These are phyloP conservation scores for Myxozyma melibiosi DNA, from an alignment of 805 yeast genomes.

Conservation along the genomic window DNA sequence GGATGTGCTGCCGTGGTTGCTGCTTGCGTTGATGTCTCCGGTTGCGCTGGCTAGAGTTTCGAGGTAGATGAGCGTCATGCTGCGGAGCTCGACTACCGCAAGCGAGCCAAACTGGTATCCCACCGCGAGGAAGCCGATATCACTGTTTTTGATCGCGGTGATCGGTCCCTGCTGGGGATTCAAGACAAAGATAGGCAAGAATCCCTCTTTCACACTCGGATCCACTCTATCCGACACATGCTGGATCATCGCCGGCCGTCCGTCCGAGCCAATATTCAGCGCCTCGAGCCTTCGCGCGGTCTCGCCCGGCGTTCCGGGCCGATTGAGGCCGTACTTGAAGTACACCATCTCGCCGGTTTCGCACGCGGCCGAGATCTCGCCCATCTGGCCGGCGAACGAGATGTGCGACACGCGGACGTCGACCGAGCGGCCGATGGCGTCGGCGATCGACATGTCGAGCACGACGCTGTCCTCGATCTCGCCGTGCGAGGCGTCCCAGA, in stretches of 20 bases:
- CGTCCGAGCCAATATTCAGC: conserved; percentile 10
- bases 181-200: conserved; percentile 56
- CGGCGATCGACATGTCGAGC: conserved; percentile 59
- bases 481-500: conserved; percentile 80
- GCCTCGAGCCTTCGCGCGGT: conserved; percentile 6
- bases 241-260: conserved; percentile 19
- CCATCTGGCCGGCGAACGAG: conserved; percentile 68
- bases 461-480: conserved; percentile 62
- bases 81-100: conserved; percentile 71
- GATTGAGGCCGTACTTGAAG: conserved; percentile 67
- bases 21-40: background rate
- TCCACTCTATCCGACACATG: conserved; percentile 15
- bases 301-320: conserved; percentile 18
- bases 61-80: conserved; percentile 51
- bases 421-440: conserved; percentile 50
- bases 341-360: conserved; percentile 72
- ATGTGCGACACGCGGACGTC: conserved; percentile 56
- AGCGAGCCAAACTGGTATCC: conserved; percentile 78
- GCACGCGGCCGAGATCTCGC: conserved; percentile 60
- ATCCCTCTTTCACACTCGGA: conserved; percentile 51
- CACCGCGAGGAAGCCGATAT: conserved; percentile 80
- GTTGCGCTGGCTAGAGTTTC: conserved; percentile 11
- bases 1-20: no score
- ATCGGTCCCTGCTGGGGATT: conserved; percentile 52
- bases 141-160: conserved; percentile 65